Base-by-base conservation (phyloP, 495 filamentous ascomycete genomes). In the Ascobolus immersus region DNA sequence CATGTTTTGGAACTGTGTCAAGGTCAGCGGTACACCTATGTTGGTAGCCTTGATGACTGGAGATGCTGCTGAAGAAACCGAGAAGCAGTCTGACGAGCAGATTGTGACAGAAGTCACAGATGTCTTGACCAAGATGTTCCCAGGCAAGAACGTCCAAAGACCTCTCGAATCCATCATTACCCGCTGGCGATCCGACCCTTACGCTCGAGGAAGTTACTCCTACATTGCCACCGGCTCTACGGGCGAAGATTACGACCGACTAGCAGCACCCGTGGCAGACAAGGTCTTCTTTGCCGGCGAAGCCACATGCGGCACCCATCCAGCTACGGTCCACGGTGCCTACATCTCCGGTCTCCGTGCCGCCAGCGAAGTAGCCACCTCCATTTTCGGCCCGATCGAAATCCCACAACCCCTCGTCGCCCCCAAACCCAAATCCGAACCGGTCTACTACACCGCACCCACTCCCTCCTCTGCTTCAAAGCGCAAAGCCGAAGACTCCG, bases 11-110 rank as follows among this genome's bases (percentile, higher is more conserved):
- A 94, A 99, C 47, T 75, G 78, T 37, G 69, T 79, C 37, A 75
- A 78, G 38, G 89, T 77, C 2, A 78, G 76, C 31, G 86, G 86
- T 4, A 59, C 80, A 21, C 86, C 86, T 3, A 73, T 77, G 4
- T 57, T 96, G 12, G 65, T 93, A 28, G 89, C 80, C 12, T 65
- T 99, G 21, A 93, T 99, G 89, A 80, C 82, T 26, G 86, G 86
- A 13, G 76, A 94, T 44, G 75, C 86, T n/a, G 89, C 82, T 18
- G 70, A 73, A 39, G 69, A 90, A 40, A 75, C 78, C 1, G 86
- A 99, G 53, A 57, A 55, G 27, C 72, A 64, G 7, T 59, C 64
- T 31, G 75, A 91, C 45, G 65, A 69, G 15, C 61, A 67, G 8
- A 67, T 94, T 13, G 61, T 93, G 29, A 44, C 57, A 5, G 86